Evolutionary conservation across 495 filamentous ascomycete species (phyloP), one percentile per base, ranked within the genome.

Genomic region (Pyrenopolyporus hunteri): DNA sequence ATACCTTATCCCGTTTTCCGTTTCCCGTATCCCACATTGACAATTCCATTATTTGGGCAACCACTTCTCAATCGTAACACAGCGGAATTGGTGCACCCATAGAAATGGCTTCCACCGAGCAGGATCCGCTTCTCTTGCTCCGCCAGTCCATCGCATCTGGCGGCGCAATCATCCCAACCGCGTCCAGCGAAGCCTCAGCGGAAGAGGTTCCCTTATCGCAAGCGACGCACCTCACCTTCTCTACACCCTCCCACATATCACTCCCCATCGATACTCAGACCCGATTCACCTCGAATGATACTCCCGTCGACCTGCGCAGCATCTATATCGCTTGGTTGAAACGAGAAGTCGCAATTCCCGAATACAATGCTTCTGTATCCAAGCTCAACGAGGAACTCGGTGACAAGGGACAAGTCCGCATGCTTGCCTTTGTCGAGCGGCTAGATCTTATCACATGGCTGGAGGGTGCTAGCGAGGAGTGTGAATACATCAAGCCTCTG

Each of bases 311-410:
- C 71, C 83, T 99, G 32, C 91, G 94, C 72, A 90, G 87, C 74
- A 92, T 98, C 76, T 97, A 91, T 76, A 95, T 97, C 59, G 90
- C 91, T 46, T 99, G 90, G 89, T 81, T 88, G 70, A 93, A 97
- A 72, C 90, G 90, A 71, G 92, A 97, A 78, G 83, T 85, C 55
- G 83, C 87, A 31, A 91, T 96, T 68, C 87, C 88, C 6, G 91
- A 92, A 55, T 98, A 98, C 80, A 93, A 97, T 73, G 83, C 87
- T 39, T 86, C 87, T 5, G 90, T 90, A 16, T 84, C 90, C 69
- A 79, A 85, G 57, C 80, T 98, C 29, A 96, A 93, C 59, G 89
- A 92, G 32, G 86, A 91, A 62, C 82, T 97, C 25, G 80, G 82
- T 23, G 77, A 79, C 49, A 80, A 82, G 46, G 81, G 78, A 16